Evolutionary conservation across 129 eudicot genomes (phyloP).

Genomic region (Centaurea solstitialis): DNA sequence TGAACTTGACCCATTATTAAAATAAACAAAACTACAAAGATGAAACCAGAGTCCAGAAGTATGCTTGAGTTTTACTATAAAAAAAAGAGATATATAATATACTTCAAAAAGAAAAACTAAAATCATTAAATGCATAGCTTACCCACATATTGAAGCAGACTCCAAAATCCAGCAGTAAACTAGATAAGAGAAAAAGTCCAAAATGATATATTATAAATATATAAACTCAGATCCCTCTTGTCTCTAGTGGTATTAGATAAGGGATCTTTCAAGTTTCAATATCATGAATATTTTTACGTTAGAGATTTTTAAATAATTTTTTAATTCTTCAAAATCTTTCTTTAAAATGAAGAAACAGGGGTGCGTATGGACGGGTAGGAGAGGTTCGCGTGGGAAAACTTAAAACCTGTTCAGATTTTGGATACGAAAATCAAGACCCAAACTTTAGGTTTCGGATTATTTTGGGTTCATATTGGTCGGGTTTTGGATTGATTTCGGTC

Average conservation of each 20-base stretch:
- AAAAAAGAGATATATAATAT: background rate
- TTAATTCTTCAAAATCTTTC: too few relatives aligned
- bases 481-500: too few relatives aligned
- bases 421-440: too few relatives aligned
- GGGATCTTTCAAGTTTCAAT: background rate
- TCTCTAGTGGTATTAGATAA: background rate
- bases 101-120: too few relatives aligned
- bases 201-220: background rate
- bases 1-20: too few relatives aligned
- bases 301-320: background rate
- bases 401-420: too few relatives aligned
- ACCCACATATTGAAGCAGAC: conserved; percentile 14
- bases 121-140: background rate
- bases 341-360: too few relatives aligned
- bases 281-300: background rate
- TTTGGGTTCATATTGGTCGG: too few relatives aligned
- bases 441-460: too few relatives aligned
- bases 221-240: background rate
- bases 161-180: conserved; percentile 20
- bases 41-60: background rate
- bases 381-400: too few relatives aligned
- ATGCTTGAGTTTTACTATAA: too few relatives aligned
- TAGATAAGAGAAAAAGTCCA: background rate
- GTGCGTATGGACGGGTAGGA: too few relatives aligned
- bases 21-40: background rate